Percentiles rank a stretch among this genome's conserved stretches.
phyloP scores from a whole-genome alignment of 495 filamentous ascomycete species.

The Neurospora sp. region DNA sequence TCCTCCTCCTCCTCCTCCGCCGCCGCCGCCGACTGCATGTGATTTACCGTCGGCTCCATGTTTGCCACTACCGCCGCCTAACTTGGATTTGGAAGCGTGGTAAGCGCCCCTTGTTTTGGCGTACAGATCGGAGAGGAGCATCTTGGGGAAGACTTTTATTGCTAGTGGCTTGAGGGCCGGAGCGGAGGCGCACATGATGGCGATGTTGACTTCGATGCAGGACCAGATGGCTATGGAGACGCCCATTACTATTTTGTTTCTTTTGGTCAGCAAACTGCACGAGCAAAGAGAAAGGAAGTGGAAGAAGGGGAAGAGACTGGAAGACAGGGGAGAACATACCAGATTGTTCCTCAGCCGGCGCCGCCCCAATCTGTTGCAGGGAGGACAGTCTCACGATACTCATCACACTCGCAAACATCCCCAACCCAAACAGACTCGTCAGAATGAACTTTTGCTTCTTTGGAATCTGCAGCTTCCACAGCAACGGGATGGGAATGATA shows the following conservation, averaged over 20 bases:
- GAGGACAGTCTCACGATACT: constrained; percentile 13
- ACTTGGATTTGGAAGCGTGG: not conserved
- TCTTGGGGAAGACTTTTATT: constrained; percentile 19
- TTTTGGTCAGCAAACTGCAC: not conserved
- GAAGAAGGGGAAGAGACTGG: too few species aligned
- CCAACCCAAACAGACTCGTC: constrained; percentile 11
- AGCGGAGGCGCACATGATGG: constrained; percentile 40
- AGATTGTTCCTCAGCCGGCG: constrained; percentile 1
- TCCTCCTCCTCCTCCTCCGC: not conserved
- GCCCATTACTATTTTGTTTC: constrained; percentile 6
- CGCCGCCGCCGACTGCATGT: not conserved
- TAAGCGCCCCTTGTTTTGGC: constrained; percentile 7
- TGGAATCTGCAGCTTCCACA: constrained; percentile 16
- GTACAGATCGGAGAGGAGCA: constrained; percentile 10
- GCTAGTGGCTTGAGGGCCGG: constrained; percentile 31
- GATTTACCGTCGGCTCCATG: not conserved
- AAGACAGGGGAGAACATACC: not conserved
- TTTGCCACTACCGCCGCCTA: not conserved
- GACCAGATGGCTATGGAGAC: constrained; percentile 35
- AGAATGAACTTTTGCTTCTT: constrained; percentile 11
- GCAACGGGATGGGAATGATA: constrained; percentile 24
- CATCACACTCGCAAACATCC: constrained; percentile 11
- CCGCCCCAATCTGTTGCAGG: constrained; percentile 6
- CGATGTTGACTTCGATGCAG: constrained; percentile 38
- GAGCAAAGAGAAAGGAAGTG: too few species aligned